Conservation (phyloP, 345 rosid species). For the Eutrema yunnanense region DNA sequence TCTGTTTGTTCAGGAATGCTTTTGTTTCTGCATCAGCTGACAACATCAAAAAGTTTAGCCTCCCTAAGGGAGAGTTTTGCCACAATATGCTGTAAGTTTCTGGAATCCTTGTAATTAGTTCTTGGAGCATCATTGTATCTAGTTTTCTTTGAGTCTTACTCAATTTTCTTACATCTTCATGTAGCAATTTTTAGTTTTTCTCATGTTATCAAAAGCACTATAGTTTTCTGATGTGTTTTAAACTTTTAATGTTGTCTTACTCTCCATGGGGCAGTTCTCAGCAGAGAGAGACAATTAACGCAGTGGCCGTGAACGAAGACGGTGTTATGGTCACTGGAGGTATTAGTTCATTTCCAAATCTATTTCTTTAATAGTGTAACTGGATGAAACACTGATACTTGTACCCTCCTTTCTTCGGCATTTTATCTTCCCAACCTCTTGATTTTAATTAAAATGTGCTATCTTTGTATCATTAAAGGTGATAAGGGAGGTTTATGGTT, state of each 20-base stretch:
- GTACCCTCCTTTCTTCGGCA: not conserved
- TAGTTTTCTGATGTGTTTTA: not conserved
- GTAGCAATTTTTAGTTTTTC: not conserved
- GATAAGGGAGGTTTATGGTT: slow-evolving; percentile 88
- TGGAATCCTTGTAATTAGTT: not conserved
- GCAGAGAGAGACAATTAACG: slow-evolving; percentile 84
- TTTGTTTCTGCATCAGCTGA: slow-evolving; percentile 94
- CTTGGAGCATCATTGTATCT: not conserved
- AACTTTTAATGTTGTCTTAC: not conserved
- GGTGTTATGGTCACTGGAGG: slow-evolving; percentile 99
- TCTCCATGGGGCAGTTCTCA: slow-evolving; percentile 57
- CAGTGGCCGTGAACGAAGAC: slow-evolving; percentile 92
- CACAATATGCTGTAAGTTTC: slow-evolving; percentile 91
- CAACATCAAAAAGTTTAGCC: slow-evolving; percentile 80
- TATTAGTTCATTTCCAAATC: not conserved
- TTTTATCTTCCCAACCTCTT: not conserved
- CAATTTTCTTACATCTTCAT: not conserved
- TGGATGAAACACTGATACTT: not conserved
- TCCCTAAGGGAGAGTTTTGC: slow-evolving; percentile 78
- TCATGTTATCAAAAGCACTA: not conserved
- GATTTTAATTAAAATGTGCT: not conserved
- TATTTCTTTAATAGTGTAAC: not conserved
- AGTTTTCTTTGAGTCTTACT: not conserved
- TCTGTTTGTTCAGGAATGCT: slow-evolving; percentile 45
- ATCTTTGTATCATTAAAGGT: slow-evolving; percentile 31